A percentile compares a stretch with the other conserved stretches of the same genome.
Conservation (phyloP, 495 filamentous ascomycete genomes). For the Penicillium cinerascens region DNA sequence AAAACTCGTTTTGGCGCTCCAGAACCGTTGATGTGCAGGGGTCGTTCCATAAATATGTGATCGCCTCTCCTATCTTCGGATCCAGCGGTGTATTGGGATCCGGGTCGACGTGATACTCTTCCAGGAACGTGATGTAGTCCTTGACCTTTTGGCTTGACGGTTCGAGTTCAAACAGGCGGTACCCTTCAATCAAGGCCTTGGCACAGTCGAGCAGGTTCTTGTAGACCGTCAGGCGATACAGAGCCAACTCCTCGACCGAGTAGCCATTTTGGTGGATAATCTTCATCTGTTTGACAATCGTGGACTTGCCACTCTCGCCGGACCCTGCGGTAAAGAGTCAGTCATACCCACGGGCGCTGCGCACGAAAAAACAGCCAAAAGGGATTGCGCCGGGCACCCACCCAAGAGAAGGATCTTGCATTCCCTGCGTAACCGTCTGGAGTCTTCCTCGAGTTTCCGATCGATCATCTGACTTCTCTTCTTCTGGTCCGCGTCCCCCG, state of each 20-base stretch:
- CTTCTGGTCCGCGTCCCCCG: conserved; percentile 83
- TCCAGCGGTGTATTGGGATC: conserved; percentile 82
- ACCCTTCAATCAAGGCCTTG: conserved; percentile 83
- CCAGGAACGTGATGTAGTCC: conserved; percentile 72
- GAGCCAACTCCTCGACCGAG: conserved; percentile 80
- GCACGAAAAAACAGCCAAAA: neutral
- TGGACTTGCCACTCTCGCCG: conserved; percentile 97
- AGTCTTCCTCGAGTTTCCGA: conserved; percentile 87
- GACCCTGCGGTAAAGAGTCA: conserved; percentile 59
- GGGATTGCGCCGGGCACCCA: conserved; percentile 40
- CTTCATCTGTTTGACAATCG: conserved; percentile 99
- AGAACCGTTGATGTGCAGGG: conserved; percentile 77
- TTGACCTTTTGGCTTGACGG: conserved; percentile 66
- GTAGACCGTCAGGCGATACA: conserved; percentile 94
- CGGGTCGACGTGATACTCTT: conserved; percentile 84
- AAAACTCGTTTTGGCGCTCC: conserved; percentile 96
- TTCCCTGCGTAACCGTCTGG: conserved; percentile 83
- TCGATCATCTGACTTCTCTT: conserved; percentile 94
- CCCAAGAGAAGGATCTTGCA: conserved; percentile 97
- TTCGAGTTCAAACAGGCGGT: conserved; percentile 82
- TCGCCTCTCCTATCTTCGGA: conserved; percentile 71
- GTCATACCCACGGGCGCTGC: neutral
- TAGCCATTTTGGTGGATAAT: conserved; percentile 99
- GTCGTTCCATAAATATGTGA: conserved; percentile 87
- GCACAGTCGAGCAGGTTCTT: conserved; percentile 97